Conservation (phyloP, 768 basidiomycete genomes). For the Leccinum longicurvipes region DNA sequence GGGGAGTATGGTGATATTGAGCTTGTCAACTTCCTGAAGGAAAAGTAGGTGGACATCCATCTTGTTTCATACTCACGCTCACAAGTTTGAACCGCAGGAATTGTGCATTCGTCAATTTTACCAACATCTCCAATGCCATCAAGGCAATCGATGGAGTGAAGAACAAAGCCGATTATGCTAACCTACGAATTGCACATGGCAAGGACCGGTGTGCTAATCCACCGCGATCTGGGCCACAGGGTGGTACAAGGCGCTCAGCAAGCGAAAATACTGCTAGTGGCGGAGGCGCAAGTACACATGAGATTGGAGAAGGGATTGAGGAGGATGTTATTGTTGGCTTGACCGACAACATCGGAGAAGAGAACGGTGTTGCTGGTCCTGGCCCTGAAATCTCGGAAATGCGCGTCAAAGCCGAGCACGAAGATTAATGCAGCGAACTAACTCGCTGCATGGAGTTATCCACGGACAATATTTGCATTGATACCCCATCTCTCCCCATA, state of each 20-base stretch:
- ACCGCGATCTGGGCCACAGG: conserved; percentile 79
- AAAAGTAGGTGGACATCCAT: conserved; percentile 65
- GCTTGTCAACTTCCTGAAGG: conserved; percentile 91
- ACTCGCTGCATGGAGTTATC: conserved; percentile 10
- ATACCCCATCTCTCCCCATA: conserved; percentile 28
- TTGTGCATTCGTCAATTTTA: conserved; percentile 95
- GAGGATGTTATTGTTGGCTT: conserved; percentile 22
- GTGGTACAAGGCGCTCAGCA: conserved; percentile 50
- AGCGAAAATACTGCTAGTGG: conserved; percentile 36
- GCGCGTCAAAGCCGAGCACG: conserved; percentile 39
- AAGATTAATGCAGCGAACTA: conserved; percentile 26
- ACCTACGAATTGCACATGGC: conserved; percentile 88
- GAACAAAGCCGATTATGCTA: conserved; percentile 84
- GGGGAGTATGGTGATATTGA: conserved; percentile 96
- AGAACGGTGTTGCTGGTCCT: conserved; percentile 21
- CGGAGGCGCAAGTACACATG: conserved; percentile 8
- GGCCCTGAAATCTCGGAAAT: conserved; percentile 38
- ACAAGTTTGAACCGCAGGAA: conserved; percentile 49
- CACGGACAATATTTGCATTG: conserved; percentile 31
- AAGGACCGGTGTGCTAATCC: conserved; percentile 96
- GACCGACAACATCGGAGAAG: conserved; percentile 24
- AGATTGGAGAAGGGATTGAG: conserved; percentile 20
- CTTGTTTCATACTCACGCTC: neutral
- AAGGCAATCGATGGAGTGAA: conserved; percentile 98
- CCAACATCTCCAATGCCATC: conserved; percentile 91